Conservation (phyloP, 2,329 filamentous ascomycete genomes). For the Ceratocystis colombiana region DNA sequence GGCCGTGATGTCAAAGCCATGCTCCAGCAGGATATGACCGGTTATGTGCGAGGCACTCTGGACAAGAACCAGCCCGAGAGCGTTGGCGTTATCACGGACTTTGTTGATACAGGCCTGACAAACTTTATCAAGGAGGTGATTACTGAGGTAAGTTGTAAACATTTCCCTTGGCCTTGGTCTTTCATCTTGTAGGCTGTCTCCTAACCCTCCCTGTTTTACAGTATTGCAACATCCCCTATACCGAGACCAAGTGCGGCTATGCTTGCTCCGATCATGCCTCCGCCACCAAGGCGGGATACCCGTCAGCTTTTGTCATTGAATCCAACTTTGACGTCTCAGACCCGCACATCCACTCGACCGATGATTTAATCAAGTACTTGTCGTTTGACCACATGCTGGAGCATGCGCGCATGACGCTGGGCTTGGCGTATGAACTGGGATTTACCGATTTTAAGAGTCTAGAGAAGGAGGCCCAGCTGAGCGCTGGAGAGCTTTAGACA, state of each 20-base stretch:
- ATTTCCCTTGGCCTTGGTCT: neutral
- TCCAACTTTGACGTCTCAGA: conserved; percentile 50
- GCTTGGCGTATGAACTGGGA: conserved; percentile 43
- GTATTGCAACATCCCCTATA: conserved; percentile 82
- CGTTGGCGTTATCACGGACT: conserved; percentile 89
- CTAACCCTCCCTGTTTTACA: neutral
- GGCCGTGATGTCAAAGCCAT: conserved; percentile 79
- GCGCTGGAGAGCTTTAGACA: conserved; percentile 30
- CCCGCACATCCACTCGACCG: conserved; percentile 62
- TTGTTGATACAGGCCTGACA: conserved; percentile 71
- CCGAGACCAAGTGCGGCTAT: conserved; percentile 82
- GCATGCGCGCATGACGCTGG: conserved; percentile 45
- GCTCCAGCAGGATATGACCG: conserved; percentile 98
- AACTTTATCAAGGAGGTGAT: conserved; percentile 85
- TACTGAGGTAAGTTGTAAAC: conserved; percentile 43
- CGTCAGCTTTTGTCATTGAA: conserved; percentile 55
- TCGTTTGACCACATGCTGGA: conserved; percentile 57
- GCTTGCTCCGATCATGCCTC: conserved; percentile 68
- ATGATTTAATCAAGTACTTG: conserved; percentile 60
- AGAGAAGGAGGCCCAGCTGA: conserved; percentile 27
- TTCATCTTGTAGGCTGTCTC: neutral
- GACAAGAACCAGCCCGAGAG: conserved; percentile 74
- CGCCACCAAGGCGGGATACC: conserved; percentile 55
- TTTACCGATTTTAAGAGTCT: conserved; percentile 54
- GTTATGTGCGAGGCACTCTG: conserved; percentile 71